phyloP scores from a whole-genome alignment of 495 filamentous ascomycete genomes.

The Oidiodendron maius region DNA sequence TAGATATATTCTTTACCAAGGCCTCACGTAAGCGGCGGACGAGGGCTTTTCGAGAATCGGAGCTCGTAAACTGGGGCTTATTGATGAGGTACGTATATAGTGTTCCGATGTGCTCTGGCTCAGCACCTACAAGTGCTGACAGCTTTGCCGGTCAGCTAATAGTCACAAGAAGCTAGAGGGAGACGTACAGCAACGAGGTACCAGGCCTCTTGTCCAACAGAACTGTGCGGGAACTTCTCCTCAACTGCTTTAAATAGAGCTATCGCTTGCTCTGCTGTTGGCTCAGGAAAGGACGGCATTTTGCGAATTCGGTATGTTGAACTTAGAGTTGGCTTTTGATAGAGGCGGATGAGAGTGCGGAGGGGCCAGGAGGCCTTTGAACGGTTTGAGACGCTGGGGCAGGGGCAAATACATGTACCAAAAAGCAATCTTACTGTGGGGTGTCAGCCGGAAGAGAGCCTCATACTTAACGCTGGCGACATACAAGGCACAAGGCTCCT shows the following conservation, averaged over 20 bases:
- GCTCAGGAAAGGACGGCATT: slow-evolving; percentile 19
- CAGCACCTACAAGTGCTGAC: slow-evolving; percentile 37
- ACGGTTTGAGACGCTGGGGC: no score
- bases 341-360: no score
- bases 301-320: background rate
- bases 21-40: slow-evolving; percentile 46
- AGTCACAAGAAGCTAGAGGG: background rate
- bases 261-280: slow-evolving; percentile 26
- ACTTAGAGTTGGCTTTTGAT: no score
- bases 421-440: no score
- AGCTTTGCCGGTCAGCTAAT: slow-evolving; percentile 16
- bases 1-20: slow-evolving; percentile 42
- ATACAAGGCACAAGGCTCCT: no score
- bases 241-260: slow-evolving; percentile 45
- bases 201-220: slow-evolving; percentile 48
- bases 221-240: slow-evolving; percentile 40
- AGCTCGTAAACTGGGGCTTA: slow-evolving; percentile 31
- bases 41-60: slow-evolving; percentile 36
- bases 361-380: no score
- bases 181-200: slow-evolving; percentile 43
- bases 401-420: no score
- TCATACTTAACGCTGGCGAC: no score
- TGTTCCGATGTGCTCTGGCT: slow-evolving; percentile 39
- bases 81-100: slow-evolving; percentile 45
- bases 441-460: no score